Conservation (phyloP, 306 rosid genomes). For the Vigna radiata region DNA sequence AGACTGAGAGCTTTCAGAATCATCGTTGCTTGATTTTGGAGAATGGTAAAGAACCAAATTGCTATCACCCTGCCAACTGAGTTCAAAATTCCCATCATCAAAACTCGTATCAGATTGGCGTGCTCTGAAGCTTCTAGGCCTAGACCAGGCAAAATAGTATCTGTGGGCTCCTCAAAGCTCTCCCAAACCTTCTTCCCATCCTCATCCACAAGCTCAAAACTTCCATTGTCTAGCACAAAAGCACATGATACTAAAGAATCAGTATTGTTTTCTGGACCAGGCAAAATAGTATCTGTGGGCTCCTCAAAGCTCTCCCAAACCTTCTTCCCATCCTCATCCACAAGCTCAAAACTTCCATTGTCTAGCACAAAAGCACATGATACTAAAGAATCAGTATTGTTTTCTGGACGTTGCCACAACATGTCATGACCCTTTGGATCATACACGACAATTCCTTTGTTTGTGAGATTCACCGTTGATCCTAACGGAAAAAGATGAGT, state of each 20-base stretch:
- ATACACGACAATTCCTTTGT: constrained; percentile 12
- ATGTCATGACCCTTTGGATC: background rate
- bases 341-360: constrained; percentile 20
- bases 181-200: constrained; percentile 1
- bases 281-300: constrained; percentile 44
- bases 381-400: background rate
- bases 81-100: constrained; percentile 43
- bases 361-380: background rate
- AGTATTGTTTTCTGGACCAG: constrained; percentile 36
- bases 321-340: background rate
- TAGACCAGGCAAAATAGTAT: constrained; percentile 45
- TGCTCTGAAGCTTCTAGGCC: constrained; percentile 13
- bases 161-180: constrained; percentile 25
- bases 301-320: constrained; percentile 27
- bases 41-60: constrained; percentile 13
- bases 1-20: background rate
- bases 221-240: constrained; percentile 11
- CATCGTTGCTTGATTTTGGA: background rate
- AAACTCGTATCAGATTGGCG: constrained; percentile 28
- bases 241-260: background rate
- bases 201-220: background rate
- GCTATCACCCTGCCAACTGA: constrained; percentile 19
- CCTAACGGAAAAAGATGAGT: background rate
- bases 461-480: constrained; percentile 30
- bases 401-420: constrained; percentile 27